Evolutionary conservation across 345 rosid genomes (phyloP), one percentile per base, ranked within the genome.

Genomic region (Aurinia saxatilis): DNA sequence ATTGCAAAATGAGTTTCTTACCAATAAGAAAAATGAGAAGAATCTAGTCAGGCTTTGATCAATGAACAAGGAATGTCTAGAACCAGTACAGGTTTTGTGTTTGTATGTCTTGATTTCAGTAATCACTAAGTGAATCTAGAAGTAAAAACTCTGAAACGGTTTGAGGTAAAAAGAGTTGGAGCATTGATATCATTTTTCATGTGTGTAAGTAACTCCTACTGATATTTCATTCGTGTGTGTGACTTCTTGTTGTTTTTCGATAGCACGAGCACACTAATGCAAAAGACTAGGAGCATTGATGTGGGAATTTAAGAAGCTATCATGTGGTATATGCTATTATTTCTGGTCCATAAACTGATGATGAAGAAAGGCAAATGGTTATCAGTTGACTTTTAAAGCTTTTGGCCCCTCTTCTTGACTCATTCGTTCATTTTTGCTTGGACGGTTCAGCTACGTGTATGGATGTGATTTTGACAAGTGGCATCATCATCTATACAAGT

Each of bases 351-450:
- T 13, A 50, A 50, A 8, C 19, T 63, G 18, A 65, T 36, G 47
- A 25, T 35, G 63, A 45, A 33, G 55, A 34, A 19, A 33, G 31
- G 40, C 30, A 46, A 55, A 46, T 66, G 56, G 54, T 60, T 38
- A 40, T 54, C 50, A 18, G 35, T 57, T 57, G 72, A 67, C 65
- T 57, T 57, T 48, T 36, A 61, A 57, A 58, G 65, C 66, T 31
- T 39, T 31, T 31, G 68, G 44, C 18, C 74, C 64, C 51, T 70
- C 68, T 55, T 15, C 63, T 30, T 54, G 51, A 30, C 57, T 70
- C 56, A 41, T 7, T 52, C 48, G 31, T 34, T 34, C 60, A 6
- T 11, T 50, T 23, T 8, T 8, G 9, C 15, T 41, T 27, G 2
- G 16, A 23, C 30, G 17, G 53, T 60, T 60, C 31, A 33, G 49